phyloP scores from a whole-genome alignment of 2,329 filamentous ascomycete species.

The Aspergillus persii region DNA sequence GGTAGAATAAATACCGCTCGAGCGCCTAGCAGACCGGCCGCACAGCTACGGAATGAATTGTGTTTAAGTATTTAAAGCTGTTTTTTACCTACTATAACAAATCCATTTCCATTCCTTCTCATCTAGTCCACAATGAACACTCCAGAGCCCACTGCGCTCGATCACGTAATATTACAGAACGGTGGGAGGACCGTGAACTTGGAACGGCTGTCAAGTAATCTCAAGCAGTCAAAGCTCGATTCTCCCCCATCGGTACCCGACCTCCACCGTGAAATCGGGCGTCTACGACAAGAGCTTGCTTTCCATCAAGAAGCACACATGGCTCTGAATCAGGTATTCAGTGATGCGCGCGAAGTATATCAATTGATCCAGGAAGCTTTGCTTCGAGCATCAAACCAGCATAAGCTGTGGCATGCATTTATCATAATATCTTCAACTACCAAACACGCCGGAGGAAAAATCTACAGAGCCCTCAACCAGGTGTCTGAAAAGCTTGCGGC shows the following conservation, averaged over 20 bases:
- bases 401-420: background rate
- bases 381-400: background rate
- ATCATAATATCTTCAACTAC: background rate
- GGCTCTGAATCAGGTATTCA: conserved; percentile 8
- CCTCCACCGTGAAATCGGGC: conserved; percentile 10
- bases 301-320: conserved; percentile 9
- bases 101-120: background rate
- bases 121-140: background rate
- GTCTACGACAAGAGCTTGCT: conserved; percentile 12
- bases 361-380: conserved; percentile 9
- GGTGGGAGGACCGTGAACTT: conserved; percentile 11
- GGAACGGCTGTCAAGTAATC: conserved; percentile 8
- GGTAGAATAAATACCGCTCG: background rate
- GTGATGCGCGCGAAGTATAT: conserved; percentile 11
- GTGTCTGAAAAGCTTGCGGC: background rate
- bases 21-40: background rate
- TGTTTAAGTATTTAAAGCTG: background rate
- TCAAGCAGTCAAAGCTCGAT: conserved; percentile 7
- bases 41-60: background rate
- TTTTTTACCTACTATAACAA: background rate
- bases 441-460: background rate
- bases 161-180: conserved; percentile 9
- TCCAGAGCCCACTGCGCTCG: conserved; percentile 2
- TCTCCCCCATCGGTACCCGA: conserved; percentile 5
- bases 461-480: background rate